Evolutionary conservation across 371 early-diverging fungal species (phyloP), one percentile per base, ranked within the genome.

Genomic region (Mucor velutinosus): DNA sequence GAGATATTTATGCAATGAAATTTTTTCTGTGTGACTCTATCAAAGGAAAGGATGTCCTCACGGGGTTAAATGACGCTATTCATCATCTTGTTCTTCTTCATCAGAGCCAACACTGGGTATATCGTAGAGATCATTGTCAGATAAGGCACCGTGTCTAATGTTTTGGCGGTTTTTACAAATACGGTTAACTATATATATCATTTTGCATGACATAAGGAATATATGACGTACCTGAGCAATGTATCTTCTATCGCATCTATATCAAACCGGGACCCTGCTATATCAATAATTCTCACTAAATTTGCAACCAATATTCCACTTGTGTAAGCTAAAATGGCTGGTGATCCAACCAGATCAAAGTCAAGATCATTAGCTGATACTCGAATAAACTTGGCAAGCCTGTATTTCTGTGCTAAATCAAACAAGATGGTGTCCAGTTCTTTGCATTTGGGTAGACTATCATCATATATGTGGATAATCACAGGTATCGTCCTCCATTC

Each of bases 291-390:
- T 45, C 85, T 74, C 25, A 86, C 83, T 47, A 83, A 65, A 69
- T 86, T 86, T 33, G 83, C 79, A 4, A 86, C 72, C 23, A 86
- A 70, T 10, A 73, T 58, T 12, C 85, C 85, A 60, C 75, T 70
- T 64, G 77, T 76, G 72, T 86, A 86, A 37, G 70, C 81, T 32
- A 86, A 62, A 37, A 86, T 73, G n/a, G 85, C 80, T 56, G 87
- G 85, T 41, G 85, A 80, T 29, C 77, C 87, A 25, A 83, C 78
- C 17, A 81, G 67, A 72, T 86, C 87, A 62, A 86, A 86, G 3
- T 81, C 80, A 2, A 80, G 62, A 21, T 85, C 82, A 21, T 55
- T n/a, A 7, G 85, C 85, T n/a, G 78, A 76, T 15, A 84, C 76
- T 19, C 83, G 68, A 15, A 86, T 69, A 57, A 86, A 85, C 59